Conservation (phyloP, 2,329 filamentous ascomycete genomes). For the Fusarium newnesense region DNA sequence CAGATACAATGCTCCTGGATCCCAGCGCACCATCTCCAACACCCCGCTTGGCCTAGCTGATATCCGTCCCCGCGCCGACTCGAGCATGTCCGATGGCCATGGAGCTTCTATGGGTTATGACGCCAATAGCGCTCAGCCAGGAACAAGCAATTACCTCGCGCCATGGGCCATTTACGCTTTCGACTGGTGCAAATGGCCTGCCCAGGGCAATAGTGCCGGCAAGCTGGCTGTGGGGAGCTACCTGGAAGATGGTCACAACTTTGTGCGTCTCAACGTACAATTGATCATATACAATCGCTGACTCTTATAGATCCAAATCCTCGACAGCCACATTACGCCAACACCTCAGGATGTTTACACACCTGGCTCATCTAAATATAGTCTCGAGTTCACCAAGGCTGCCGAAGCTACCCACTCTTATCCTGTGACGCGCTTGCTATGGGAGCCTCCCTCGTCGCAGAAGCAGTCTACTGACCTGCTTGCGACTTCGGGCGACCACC, state of each 20-base stretch:
- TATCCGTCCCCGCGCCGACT: constrained; percentile 88
- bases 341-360: constrained; percentile 75
- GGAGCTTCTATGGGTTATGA: constrained; percentile 73
- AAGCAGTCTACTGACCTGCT: constrained; percentile 96
- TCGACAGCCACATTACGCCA: constrained; percentile 83
- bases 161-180: constrained; percentile 97
- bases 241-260: constrained; percentile 97
- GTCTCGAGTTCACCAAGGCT: constrained; percentile 89
- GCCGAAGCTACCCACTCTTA: constrained; percentile 98
- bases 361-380: constrained; percentile 77
- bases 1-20: constrained; percentile 67
- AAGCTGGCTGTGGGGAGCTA: constrained; percentile 97
- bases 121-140: constrained; percentile 69
- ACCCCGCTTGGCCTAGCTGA: constrained; percentile 92
- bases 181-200: constrained; percentile 99
- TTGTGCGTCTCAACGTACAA: constrained; percentile 63
- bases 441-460: constrained; percentile 94
- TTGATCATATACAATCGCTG: not conserved
- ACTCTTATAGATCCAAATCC: constrained; percentile 84
- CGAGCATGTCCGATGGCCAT: constrained; percentile 77
- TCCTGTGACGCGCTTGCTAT: constrained; percentile 92
- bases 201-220: constrained; percentile 81
- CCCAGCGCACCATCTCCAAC: constrained; percentile 75
- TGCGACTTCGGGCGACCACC: constrained; percentile 93
- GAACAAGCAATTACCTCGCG: constrained; percentile 92